Conservation (phyloP, 164 flowering plant genomes). For the Piper longum region DNA sequence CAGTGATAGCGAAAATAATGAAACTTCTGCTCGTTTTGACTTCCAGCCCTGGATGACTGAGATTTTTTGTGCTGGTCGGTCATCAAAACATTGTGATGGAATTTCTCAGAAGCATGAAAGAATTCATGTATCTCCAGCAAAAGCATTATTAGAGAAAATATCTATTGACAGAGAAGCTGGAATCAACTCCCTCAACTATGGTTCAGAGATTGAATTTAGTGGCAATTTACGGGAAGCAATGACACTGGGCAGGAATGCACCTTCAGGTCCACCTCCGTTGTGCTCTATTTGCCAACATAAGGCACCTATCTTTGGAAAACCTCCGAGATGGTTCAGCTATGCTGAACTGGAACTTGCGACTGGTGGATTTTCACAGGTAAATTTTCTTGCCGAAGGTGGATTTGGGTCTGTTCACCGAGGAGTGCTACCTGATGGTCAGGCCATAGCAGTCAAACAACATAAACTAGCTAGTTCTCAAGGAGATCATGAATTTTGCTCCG, state of each 20-base stretch:
- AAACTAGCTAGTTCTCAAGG: constrained; percentile 89
- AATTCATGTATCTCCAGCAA: constrained; percentile 21
- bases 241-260: constrained; percentile 40
- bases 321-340: constrained; percentile 73
- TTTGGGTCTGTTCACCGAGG: constrained; percentile 92
- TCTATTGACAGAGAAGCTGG: constrained; percentile 35
- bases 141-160: constrained; percentile 30
- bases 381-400: constrained; percentile 97
- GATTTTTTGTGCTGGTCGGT: constrained; percentile 20
- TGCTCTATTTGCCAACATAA: constrained; percentile 84
- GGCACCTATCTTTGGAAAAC: constrained; percentile 73
- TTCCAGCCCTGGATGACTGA: constrained; percentile 45
- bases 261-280: constrained; percentile 72
- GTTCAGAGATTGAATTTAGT: constrained; percentile 22
- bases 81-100: constrained; percentile 17
- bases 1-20: constrained; percentile 32
- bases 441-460: constrained; percentile 87
- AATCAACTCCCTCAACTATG: constrained; percentile 19
- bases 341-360: constrained; percentile 74
- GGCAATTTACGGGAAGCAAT: constrained; percentile 49
- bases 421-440: constrained; percentile 62
- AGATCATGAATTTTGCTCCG: constrained; percentile 83
- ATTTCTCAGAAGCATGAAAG: constrained; percentile 16
- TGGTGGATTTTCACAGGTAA: constrained; percentile 54
- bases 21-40: constrained; percentile 22